Percentiles rank a stretch among this genome's conserved stretches.
Conservation (phyloP, 2,329 filamentous ascomycete genomes). For the Apiospora arundinis region DNA sequence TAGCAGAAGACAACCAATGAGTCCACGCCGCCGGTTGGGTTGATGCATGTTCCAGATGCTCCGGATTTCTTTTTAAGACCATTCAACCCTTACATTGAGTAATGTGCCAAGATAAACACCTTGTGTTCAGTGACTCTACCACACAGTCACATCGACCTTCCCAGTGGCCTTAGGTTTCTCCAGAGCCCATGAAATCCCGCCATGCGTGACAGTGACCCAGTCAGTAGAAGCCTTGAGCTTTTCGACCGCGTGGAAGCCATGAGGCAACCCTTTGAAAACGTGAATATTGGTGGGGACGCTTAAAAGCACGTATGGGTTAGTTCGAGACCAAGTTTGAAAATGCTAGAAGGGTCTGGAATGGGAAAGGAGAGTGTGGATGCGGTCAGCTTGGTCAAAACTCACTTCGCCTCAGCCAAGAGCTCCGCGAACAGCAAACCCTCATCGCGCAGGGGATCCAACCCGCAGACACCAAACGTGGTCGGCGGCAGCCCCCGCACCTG, state of each 20-base stretch:
- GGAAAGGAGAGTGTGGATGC: background rate
- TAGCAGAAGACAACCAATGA: no score
- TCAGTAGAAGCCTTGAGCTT: conserved; percentile 20
- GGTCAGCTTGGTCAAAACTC: background rate
- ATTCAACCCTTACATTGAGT: no score
- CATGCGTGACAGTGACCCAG: conserved; percentile 24
- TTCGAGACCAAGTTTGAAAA: background rate
- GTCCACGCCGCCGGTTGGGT: no score
- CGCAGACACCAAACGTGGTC: conserved; percentile 23
- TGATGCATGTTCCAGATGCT: no score
- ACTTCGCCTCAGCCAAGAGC: conserved; percentile 21
- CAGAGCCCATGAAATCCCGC: conserved; percentile 21
- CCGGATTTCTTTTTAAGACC: no score
- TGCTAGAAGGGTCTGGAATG: no score
- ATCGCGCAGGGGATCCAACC: background rate
- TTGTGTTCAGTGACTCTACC: background rate
- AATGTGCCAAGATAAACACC: no score
- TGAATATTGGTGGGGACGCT: conserved; percentile 25
- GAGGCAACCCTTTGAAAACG: conserved; percentile 24
- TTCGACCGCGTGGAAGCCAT: conserved; percentile 21
- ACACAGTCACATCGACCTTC: conserved; percentile 1
- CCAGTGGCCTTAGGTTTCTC: conserved; percentile 11
- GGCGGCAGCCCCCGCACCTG: conserved; percentile 23
- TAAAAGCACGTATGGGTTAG: background rate
- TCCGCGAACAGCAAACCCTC: background rate